Evolutionary conservation across 768 basidiomycete genomes (phyloP).

Genomic region (Tylopilus sp.): DNA sequence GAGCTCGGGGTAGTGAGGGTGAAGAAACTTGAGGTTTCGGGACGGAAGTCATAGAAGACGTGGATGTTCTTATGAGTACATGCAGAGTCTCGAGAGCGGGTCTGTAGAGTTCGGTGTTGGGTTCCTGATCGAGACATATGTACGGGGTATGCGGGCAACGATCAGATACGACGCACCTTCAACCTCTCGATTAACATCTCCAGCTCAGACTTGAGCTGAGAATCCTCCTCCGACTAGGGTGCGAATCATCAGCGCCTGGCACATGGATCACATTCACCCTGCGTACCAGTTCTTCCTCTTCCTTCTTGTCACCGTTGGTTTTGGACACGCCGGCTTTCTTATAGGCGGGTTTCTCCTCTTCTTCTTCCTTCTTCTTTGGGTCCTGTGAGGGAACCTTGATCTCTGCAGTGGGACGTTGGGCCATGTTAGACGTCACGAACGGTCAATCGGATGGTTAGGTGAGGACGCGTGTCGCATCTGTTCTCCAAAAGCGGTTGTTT

Average conservation of each 20-base stretch:
- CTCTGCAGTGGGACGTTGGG: constrained; percentile 54
- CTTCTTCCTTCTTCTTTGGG: constrained; percentile 58
- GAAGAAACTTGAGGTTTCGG: constrained; percentile 98
- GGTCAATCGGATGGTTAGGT: not conserved
- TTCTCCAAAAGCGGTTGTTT: constrained; percentile 29
- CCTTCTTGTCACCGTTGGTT: constrained; percentile 49
- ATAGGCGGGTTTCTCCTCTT: constrained; percentile 40
- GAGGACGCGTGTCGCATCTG: constrained; percentile 32
- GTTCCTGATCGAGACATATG: constrained; percentile 57
- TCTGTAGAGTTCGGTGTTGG: constrained; percentile 78
- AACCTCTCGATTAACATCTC: constrained; percentile 96
- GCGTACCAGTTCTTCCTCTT: constrained; percentile 77
- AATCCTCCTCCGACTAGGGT: constrained; percentile 88
- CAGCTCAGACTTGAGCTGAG: constrained; percentile 87
- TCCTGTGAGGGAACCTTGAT: constrained; percentile 71
- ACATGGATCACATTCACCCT: constrained; percentile 11
- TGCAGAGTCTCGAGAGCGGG: constrained; percentile 92
- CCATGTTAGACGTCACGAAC: constrained; percentile 40
- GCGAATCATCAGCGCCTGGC: constrained; percentile 4
- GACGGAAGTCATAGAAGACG: constrained; percentile 98
- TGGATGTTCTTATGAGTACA: constrained; percentile 92
- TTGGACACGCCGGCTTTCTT: constrained; percentile 59
- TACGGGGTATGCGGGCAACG: not conserved
- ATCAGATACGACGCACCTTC: constrained; percentile 65
- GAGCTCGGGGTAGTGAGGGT: constrained; percentile 87